Base-by-base conservation (phyloP, 2,329 filamentous ascomycete species). In the Nigrospora sphaerica region DNA sequence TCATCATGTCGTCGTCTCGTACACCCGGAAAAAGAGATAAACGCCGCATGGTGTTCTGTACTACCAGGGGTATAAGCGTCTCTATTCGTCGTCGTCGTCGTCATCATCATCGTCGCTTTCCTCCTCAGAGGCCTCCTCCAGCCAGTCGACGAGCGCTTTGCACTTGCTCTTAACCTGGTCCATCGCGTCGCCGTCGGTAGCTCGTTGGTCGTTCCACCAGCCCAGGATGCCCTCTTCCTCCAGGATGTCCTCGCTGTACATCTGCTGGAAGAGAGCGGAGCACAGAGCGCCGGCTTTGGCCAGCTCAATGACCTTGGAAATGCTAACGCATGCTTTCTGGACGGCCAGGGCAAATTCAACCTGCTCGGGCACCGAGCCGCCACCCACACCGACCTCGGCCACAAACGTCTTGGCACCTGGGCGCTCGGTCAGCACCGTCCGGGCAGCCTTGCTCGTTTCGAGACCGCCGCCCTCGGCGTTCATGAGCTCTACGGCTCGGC, bases 151-250 rank as follows among this genome's bases (percentile, higher is more conserved):
- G 63, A 97, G 80, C 44, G 83, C 81, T 57, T 81, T 75, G 48
- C 87, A 89, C 69, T 86, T 86, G 50, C 78, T 79, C 62, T 84
- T 83, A 14, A 96, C 80, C 42, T 70, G 77, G 49, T 67, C 67
- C 83, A 96, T 80, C 45, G 79, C 78, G 46, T 86, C 85, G 13
- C 74, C 81, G 46, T 81, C 82, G 19, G 69, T 76, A 6, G 85
- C 84, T 58, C 83, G 65, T 41, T 77, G 74, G 62, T 95, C 85
- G 17, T 74, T 78, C 91, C 91, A 97, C 93, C 93, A 98, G 41
- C 78, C 77, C 57, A 92, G 70, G 54, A 95, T 87, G 0, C 86
- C 90, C 37, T 96, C 91, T 59, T 95, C 89, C 62, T 95, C 89
- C 2, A 96, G 69, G 14, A 95, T 76, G 54, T 97, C 93, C 42